Conservation (phyloP, 2,329 filamentous ascomycete species). For the Neonectria magnoliae region DNA sequence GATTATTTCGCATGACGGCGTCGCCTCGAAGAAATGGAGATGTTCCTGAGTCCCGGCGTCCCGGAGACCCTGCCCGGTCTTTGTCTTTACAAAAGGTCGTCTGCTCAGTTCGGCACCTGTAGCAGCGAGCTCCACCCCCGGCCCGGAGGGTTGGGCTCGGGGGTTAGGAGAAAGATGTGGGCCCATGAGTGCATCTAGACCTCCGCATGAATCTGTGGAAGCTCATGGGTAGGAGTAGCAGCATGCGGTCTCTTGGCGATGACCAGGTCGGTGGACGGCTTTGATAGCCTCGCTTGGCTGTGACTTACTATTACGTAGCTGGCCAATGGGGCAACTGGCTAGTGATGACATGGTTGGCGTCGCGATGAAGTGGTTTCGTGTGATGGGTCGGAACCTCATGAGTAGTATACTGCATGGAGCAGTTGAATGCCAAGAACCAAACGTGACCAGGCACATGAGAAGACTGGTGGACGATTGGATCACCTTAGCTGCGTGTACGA, state of each 20-base stretch:
- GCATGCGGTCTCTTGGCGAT: slow-evolving; percentile 17
- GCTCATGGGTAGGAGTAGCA: slow-evolving; percentile 3
- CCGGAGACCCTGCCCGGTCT: slow-evolving; percentile 10
- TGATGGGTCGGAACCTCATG: neutral
- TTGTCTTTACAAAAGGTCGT: slow-evolving; percentile 14
- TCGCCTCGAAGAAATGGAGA: slow-evolving; percentile 12
- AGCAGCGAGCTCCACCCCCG: slow-evolving; percentile 27
- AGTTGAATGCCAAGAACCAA: slow-evolving; percentile 21
- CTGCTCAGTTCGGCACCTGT: slow-evolving; percentile 24
- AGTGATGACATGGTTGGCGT: neutral
- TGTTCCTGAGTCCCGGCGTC: neutral
- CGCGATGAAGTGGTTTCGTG: slow-evolving; percentile 4
- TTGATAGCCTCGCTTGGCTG: slow-evolving; percentile 19
- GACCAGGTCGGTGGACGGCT: slow-evolving; percentile 9
- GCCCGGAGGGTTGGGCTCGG: slow-evolving; percentile 35
- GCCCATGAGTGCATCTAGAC: slow-evolving; percentile 25
- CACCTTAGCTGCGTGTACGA: slow-evolving; percentile 31
- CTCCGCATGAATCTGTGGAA: slow-evolving; percentile 26
- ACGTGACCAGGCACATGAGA: slow-evolving; percentile 23
- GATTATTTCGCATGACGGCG: slow-evolving; percentile 3
- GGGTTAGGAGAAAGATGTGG: slow-evolving; percentile 24
- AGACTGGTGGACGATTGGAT: slow-evolving; percentile 9
- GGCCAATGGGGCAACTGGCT: slow-evolving; percentile 1
- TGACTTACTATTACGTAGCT: slow-evolving; percentile 19
- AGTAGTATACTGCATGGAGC: slow-evolving; percentile 11